Evolutionary conservation across 257 asterid genomes (phyloP).

Genomic region (Linderniella brevidens): DNA sequence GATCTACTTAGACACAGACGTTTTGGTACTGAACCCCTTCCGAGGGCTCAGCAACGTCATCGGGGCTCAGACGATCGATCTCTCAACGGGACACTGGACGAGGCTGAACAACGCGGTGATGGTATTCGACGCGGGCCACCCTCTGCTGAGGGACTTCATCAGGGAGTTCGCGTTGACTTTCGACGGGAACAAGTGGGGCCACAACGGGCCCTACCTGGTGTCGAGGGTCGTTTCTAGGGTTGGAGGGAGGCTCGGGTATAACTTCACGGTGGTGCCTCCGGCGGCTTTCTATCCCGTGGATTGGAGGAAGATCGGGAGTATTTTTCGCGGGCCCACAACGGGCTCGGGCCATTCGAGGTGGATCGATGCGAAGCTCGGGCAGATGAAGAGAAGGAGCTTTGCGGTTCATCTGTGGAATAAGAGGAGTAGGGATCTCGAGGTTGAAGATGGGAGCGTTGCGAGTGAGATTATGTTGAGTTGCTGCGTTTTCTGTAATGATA

Average conservation of each 20-base stretch:
- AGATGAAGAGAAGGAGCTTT: conserved; percentile 37
- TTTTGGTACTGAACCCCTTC: conserved; percentile 41
- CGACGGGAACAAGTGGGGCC: conserved; percentile 97
- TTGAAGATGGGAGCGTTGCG: conserved; percentile 59
- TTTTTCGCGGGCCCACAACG: conserved; percentile 38
- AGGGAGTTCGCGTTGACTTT: conserved; percentile 83
- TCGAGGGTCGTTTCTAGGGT: conserved; percentile 72
- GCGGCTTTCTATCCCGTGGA: conserved; percentile 82
- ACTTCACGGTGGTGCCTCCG: conserved; percentile 49
- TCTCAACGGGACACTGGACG: conserved; percentile 51
- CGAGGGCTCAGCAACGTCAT: conserved; percentile 34
- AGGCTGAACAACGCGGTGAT: conserved; percentile 81
- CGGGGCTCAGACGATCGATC: conserved; percentile 70
- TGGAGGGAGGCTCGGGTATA: conserved; percentile 37
- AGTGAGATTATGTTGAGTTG: conserved; percentile 30
- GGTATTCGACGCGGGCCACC: conserved; percentile 76
- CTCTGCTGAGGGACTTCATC: conserved; percentile 59
- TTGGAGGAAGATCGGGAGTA: conserved; percentile 56
- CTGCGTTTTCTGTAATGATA: neutral
- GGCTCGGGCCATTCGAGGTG: conserved; percentile 36
- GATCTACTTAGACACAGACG: conserved; percentile 70
- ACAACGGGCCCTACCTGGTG: conserved; percentile 85
- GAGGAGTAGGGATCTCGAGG: conserved; percentile 46
- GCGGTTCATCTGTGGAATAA: conserved; percentile 84
- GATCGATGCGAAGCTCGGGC: conserved; percentile 40